Evolutionary conservation across 352 stramenopile genomes (phyloP).

Genomic region (Globisporangium okanoganense): DNA sequence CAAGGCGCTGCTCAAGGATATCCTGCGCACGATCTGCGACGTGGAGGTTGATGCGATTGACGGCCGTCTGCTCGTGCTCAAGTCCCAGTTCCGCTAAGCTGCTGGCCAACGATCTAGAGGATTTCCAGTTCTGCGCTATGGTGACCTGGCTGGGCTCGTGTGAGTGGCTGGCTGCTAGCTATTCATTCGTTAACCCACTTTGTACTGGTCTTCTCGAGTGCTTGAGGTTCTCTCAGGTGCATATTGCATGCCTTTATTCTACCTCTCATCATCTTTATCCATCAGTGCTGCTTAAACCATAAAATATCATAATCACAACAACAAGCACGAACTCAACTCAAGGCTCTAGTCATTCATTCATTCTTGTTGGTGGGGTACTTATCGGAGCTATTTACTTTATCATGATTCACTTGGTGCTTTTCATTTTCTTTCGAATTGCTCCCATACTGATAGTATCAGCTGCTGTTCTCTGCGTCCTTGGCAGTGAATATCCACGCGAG

Average conservation of each 20-base stretch:
- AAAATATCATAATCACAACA: background rate
- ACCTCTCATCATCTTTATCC: background rate
- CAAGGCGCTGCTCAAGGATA: conserved; percentile 81
- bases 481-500: conserved; percentile 15
- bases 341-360: background rate
- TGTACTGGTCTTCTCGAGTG: background rate
- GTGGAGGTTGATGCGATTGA: conserved; percentile 85
- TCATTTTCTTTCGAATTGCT: too few species aligned
- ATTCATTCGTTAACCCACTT: background rate
- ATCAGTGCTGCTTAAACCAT: background rate
- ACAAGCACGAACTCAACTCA: background rate
- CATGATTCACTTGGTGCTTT: background rate
- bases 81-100: conserved; percentile 81
- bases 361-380: background rate
- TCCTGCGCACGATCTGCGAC: conserved; percentile 84
- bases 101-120: background rate
- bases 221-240: background rate
- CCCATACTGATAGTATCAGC: background rate
- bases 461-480: conserved; percentile 4
- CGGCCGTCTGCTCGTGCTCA: conserved; percentile 75
- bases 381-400: background rate
- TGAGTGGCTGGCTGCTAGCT: background rate
- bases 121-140: background rate
- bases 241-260: background rate
- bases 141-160: background rate